Conservation (phyloP, 495 filamentous ascomycete species). For the Neurospora intermedia region DNA sequence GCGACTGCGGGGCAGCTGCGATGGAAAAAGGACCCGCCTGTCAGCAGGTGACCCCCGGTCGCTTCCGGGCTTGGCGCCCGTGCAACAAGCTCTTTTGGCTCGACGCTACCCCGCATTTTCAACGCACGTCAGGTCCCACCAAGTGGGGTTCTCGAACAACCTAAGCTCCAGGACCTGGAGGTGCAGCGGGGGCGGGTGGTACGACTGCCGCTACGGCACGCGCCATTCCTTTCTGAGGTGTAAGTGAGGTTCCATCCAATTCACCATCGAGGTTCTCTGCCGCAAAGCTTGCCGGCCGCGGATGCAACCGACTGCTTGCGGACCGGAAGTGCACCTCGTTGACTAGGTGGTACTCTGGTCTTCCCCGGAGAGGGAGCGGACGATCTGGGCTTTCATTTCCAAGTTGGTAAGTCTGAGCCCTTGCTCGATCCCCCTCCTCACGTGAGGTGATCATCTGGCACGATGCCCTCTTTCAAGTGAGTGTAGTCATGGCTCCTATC, state of each 20-base stretch:
- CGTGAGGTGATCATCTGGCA: not conserved
- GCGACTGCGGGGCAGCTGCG: not conserved
- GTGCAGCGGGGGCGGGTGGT: not conserved
- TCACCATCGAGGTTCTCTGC: not conserved
- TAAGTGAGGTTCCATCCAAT: not conserved
- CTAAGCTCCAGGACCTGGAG: not conserved
- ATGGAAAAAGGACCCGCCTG: not conserved
- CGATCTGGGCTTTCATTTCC: not conserved
- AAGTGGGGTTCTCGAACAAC: not conserved
- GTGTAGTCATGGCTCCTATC: not conserved
- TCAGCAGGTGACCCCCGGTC: not conserved
- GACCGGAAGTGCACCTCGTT: not conserved
- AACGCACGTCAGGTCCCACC: not conserved
- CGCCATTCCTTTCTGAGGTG: not conserved
- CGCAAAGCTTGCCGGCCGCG: not conserved
- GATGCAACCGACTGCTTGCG: not conserved
- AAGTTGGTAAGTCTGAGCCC: not conserved
- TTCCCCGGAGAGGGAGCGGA: not conserved
- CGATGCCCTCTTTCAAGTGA: not conserved
- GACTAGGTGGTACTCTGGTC: not conserved
- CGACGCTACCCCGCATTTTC: conserved; percentile 9
- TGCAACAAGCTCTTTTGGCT: not conserved
- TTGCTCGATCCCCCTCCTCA: not conserved
- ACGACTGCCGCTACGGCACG: not conserved
- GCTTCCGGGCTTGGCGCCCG: not conserved